Evolutionary conservation across 31 red algal genomes (phyloP).

Genomic region (Odonthalia washingtoniensis): DNA sequence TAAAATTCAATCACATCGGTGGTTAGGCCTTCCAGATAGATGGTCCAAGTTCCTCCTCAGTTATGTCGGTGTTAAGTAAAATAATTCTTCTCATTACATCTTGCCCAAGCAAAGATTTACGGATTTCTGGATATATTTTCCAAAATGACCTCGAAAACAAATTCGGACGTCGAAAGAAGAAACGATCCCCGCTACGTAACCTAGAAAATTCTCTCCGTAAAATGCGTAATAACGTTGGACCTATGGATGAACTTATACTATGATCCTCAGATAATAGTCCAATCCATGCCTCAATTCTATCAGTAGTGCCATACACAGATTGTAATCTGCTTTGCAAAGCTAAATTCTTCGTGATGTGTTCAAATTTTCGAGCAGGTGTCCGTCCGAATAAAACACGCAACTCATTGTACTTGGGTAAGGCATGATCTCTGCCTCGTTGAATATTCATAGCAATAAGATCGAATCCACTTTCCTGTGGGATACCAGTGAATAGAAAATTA

Average conservation of each 20-base stretch:
- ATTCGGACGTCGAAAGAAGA: slow-evolving; percentile 45
- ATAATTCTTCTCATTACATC: not conserved
- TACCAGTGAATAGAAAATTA: slow-evolving; percentile 65
- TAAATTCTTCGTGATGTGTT: slow-evolving; percentile 48
- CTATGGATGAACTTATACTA: slow-evolving; percentile 46
- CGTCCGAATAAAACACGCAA: slow-evolving; percentile 45
- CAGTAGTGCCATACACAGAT: slow-evolving; percentile 27
- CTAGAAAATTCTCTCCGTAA: slow-evolving; percentile 58
- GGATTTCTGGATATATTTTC: not conserved
- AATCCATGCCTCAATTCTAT: slow-evolving; percentile 67
- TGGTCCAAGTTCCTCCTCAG: not conserved
- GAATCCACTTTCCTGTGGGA: slow-evolving; percentile 55
- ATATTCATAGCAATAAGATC: slow-evolving; percentile 76
- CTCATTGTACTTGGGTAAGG: slow-evolving; percentile 61
- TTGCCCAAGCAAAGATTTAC: not conserved
- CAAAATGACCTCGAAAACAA: not conserved
- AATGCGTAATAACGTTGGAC: slow-evolving; percentile 38
- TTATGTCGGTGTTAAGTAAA: not conserved
- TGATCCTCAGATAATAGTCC: slow-evolving; percentile 73
- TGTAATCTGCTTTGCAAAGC: slow-evolving; percentile 23
- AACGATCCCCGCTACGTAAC: slow-evolving; percentile 71
- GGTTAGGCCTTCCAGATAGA: not conserved
- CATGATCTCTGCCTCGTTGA: slow-evolving; percentile 75
- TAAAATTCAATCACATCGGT: too few relatives aligned
- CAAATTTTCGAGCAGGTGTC: slow-evolving; percentile 14